A percentile compares a stretch with the other conserved stretches of the same genome.
phyloP scores from a whole-genome alignment of 352 stramenopile species.

The Phytopythium ostracodes region DNA sequence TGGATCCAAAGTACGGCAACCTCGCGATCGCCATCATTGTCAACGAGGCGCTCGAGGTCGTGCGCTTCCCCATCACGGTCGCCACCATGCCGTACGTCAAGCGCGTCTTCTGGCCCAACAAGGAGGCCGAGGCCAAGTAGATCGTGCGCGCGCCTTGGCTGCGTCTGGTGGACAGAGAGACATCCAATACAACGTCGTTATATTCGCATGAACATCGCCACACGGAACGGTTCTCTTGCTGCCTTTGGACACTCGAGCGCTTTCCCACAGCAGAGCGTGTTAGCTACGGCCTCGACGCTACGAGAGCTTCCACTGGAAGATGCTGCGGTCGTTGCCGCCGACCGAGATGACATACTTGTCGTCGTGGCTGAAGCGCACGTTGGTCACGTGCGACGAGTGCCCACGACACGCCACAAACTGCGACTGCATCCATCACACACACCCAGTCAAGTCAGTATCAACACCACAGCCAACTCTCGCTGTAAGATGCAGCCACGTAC shows the following conservation, averaged over 20 bases:
- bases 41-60: constrained; percentile 82
- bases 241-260: too few relatives aligned
- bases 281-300: constrained; percentile 17
- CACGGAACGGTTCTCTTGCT: too few relatives aligned
- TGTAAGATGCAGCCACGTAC: constrained; percentile 26
- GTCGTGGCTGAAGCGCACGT: constrained; percentile 76
- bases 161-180: background rate
- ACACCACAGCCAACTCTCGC: background rate
- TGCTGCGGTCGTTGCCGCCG: constrained; percentile 80
- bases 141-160: background rate
- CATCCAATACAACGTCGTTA: constrained; percentile 1
- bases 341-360: constrained; percentile 81
- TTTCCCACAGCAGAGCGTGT: too few relatives aligned
- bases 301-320: constrained; percentile 82
- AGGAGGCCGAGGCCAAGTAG: constrained; percentile 28
- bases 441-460: background rate
- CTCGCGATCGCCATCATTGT: constrained; percentile 80
- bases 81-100: constrained; percentile 81
- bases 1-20: constrained; percentile 87
- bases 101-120: constrained; percentile 50
- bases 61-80: constrained; percentile 84
- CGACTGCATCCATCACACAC: constrained; percentile 20
- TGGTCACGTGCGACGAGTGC: constrained; percentile 82
- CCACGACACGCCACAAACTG: constrained; percentile 50
- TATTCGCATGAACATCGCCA: background rate